phyloP scores from a whole-genome alignment of 805 yeast genomes.

The Kazachstania viticola region DNA sequence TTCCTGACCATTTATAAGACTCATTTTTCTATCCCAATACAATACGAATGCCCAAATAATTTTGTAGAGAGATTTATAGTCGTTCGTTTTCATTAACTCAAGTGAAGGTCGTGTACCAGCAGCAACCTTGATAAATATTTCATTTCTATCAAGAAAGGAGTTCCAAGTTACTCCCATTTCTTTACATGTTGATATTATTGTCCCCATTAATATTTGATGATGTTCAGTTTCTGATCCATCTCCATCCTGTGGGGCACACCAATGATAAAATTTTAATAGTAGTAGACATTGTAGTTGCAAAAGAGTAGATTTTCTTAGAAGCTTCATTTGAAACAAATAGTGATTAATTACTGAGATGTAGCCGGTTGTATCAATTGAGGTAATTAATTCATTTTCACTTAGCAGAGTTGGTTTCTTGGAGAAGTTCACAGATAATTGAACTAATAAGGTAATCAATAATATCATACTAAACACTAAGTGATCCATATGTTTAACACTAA shows the following conservation, averaged over 20 bases:
- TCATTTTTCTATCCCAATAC: conserved; percentile 24
- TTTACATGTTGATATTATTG: conserved; percentile 19
- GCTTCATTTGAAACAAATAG: conserved; percentile 15
- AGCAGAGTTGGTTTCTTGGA: conserved; percentile 4
- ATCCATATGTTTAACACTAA: conserved; percentile 13
- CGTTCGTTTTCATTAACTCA: conserved; percentile 7
- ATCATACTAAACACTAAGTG: conserved; percentile 16
- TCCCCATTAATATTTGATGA: conserved; percentile 19
- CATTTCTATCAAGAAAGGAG: conserved; percentile 8
- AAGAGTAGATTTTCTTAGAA: conserved; percentile 20
- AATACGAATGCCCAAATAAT: conserved; percentile 20
- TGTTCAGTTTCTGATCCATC: conserved; percentile 23
- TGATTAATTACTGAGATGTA: conserved; percentile 18
- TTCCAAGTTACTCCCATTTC: conserved; percentile 23
- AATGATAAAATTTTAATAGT: conserved; percentile 20
- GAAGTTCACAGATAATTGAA: conserved; percentile 16
- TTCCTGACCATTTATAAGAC: conserved; percentile 21
- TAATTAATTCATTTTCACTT: conserved; percentile 4
- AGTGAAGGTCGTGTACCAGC: conserved; percentile 12
- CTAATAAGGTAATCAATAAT: conserved; percentile 15
- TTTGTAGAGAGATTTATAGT: conserved; percentile 9
- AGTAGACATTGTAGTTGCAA: conserved; percentile 19
- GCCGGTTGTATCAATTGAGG: conserved; percentile 11
- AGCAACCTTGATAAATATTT: conserved; percentile 11
- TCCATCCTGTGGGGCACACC: conserved; percentile 27